A percentile compares a stretch with the other conserved stretches of the same genome.
phyloP scores from a whole-genome alignment of 2,329 filamentous ascomycete genomes.

The Calonectria ilicicola region DNA sequence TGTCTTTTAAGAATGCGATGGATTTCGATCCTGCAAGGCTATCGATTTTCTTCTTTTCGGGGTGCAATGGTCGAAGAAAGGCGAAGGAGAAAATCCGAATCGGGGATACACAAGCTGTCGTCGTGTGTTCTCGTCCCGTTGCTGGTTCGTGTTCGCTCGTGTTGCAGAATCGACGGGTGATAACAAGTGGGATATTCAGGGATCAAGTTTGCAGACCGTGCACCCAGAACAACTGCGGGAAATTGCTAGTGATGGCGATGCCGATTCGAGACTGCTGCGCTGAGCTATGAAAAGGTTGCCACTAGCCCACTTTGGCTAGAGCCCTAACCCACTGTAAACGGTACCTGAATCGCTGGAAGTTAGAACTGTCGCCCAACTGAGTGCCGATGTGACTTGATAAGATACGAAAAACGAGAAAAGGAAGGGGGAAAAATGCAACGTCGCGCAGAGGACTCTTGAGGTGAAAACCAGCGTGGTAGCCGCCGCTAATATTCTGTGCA shows the following conservation, averaged over 20 bases:
- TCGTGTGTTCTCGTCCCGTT: slow-evolving; percentile 13
- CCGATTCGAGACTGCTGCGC: slow-evolving; percentile 38
- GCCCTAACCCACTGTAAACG: slow-evolving; percentile 28
- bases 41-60: not conserved
- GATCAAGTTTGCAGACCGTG: slow-evolving; percentile 34
- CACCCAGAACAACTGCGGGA: slow-evolving; percentile 47
- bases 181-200: slow-evolving; percentile 32
- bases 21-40: slow-evolving; percentile 10
- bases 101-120: not conserved
- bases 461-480: not conserved
- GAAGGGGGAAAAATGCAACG: not conserved
- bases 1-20: slow-evolving; percentile 20
- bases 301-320: slow-evolving; percentile 40
- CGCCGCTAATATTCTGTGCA: not conserved
- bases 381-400: slow-evolving; percentile 1
- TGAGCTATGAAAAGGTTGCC: slow-evolving; percentile 31
- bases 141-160: slow-evolving; percentile 23
- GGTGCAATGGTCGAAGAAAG: not conserved
- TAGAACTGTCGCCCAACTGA: slow-evolving; percentile 15
- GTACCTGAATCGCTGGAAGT: slow-evolving; percentile 41
- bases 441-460: not conserved
- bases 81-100: slow-evolving; percentile 13
- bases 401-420: slow-evolving; percentile 16
- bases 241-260: slow-evolving; percentile 51
- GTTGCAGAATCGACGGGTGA: slow-evolving; percentile 25